Evolutionary conservation across 208 protist species (phyloP), one percentile per base, ranked within the genome.

Genomic region (Zelonia costaricensis): DNA sequence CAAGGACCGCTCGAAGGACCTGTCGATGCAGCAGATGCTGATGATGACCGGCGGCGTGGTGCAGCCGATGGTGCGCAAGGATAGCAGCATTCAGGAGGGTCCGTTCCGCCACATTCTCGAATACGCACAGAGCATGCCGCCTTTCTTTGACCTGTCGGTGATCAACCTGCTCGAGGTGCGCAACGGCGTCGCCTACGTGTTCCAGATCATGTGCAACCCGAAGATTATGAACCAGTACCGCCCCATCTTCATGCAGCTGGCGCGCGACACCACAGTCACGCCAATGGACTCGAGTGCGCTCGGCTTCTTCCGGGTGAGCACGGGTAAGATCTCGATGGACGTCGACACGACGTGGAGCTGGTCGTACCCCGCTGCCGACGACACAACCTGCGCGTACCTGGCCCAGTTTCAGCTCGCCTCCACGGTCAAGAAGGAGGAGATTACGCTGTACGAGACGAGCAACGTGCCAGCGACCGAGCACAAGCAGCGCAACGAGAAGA

Each of bases 121-220:
- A 62, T 91, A 88, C 62, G 54, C 73, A 5, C 78, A 83, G 62
- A 84, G 66, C 56, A 77, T 88, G 58, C 84, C 84, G 20, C 82
- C 86, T 28, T 82, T 84, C 53, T 82, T 88, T 35, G 70, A 93
- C 38, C 61, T 93, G 13, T 71, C 62, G 15, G 86, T 93, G 25
- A 62, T 86, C 59, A 93, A 90, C 69, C 69, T 93, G 15, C 49
- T 88, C 54, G 78, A 85, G 57, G 78, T 93, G 31, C 80, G 74
- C 54, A 73, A 88, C 42, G 76, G 81, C 23, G 44, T 93, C 42
- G 86, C 86, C 4, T 90, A 91, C 55, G 80, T 87, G 0, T 86
- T 93, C 49, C 86, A 93, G 61, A 86, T 93, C n/a, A 93, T 88
- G 80, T 68, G 74, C 60, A 85, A 71, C 51, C 75, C 77, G n/a